Base-by-base conservation (phyloP, 1,284 basidiomycete species). In the Pascua sp. region DNA sequence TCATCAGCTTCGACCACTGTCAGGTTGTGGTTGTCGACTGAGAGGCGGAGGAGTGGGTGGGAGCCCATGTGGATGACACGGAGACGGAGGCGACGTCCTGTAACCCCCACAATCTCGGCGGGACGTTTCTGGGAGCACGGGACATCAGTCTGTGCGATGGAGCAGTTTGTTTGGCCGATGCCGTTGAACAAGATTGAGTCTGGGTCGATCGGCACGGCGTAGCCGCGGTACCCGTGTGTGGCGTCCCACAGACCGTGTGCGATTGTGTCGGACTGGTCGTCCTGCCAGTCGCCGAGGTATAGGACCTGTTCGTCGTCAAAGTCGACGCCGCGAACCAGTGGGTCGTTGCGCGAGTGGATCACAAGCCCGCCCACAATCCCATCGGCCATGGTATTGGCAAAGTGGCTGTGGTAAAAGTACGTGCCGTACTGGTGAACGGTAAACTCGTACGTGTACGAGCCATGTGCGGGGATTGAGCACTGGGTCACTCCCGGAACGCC, bases 401-500 rank as follows among this genome's bases (percentile, higher is more conserved):
- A 72, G 53, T 72, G 70, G 15, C 62, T 64, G 58, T 72, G 70
- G 57, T 59, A 70, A 67, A 67, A 71, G 54, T 66, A 72, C 0
- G 68, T 65, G 10, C 70, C 70, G 37, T 60, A 63, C 56, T 72
- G 40, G 10, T 54, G 38, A n/a, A 69, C 46, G 5, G 51, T 66
- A 58, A 69, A 69, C 1, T 58, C 42, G 75, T 84, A 84, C 16
- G 79, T 74, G 74, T 82, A 84, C 9, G 75, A 76, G 16, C 75
- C 63, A 0, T 76, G 76, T 0, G 81, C 70, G 2, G 77, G 76
- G 57, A 85, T 83, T 1, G 82, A 82, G 63, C 84, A 85, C 66
- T 72, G 78, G 5, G 65, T 61, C 37, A 72, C 47, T 16, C 70
- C 70, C 10, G 70, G 66, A 5, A 68, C 64, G 39, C 70, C 70